Evolutionary conservation across 2,329 filamentous ascomycete genomes (phyloP), one percentile per base, ranked within the genome.

Genomic region (Talaromyces sp.): DNA sequence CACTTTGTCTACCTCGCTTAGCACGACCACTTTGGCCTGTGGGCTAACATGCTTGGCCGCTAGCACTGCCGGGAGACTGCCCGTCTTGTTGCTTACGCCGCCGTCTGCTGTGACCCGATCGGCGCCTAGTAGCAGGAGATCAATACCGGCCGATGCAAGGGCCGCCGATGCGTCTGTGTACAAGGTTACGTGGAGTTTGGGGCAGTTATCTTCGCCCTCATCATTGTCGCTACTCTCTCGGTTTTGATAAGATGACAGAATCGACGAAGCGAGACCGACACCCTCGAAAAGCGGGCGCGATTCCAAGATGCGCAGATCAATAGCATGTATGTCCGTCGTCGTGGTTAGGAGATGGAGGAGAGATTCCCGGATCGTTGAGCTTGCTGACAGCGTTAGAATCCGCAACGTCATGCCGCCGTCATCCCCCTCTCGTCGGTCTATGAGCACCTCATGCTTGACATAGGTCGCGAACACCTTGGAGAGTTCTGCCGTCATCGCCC

Each of bases 271-370:
- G 3, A 62, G 60, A 43, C 50, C 35, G 4, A 83, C 83, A 8
- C 87, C 88, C 72, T 90, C 87, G 64, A 81, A 89, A 0, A 86
- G 77, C 0, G 88, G 88, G 0, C 87, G 78, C 2, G 87, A 89
- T 69, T 90, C 87, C 3, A 90, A 77, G 31, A 90, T 76, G 4
- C 80, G 81, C 19, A 90, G 70, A 55, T 86, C 80, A 9, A 89
- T 68, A 0, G 50, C 63, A 63, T 66, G 31, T 8, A 79, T 68
- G 1, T 66, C 64, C 0, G 68, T 64, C 11, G 81, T 71, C 2
- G 77, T 72, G 4, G 11, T 24, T 2, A 62, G 27, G 46, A 59
- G 53, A 29, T 79, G 73, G 1, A 78, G 65, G 11, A 89, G 75
- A 55, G 77, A 79, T 17, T 76, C 69, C 21, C 71, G 75, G 61